Base-by-base conservation (phyloP, 331 rosid species). In the Erythrophleum ivorense region DNA sequence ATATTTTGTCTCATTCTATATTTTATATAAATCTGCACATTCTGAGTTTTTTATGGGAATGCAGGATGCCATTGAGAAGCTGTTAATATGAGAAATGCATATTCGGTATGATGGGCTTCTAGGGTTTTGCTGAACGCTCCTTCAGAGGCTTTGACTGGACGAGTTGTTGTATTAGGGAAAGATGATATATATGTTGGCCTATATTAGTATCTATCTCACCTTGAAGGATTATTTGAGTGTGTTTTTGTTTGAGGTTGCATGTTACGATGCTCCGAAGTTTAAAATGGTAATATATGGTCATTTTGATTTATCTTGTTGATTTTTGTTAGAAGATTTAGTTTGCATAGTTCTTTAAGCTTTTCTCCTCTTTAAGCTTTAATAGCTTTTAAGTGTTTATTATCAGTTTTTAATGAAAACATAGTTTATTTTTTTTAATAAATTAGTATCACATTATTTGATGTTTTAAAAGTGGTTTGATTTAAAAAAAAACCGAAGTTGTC, bases 31-130 rank as follows among this genome's bases (percentile, higher is more conserved):
- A 63, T 2, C 3, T 73, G 46, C 34, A 40, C n/a, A 57, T 78
- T 80, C 80, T 82, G 70, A 83, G 12, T 21, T 45, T 74, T 57
- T 57, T 74, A 9, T 41, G 59, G 67, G 75, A 49, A 41, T 86
- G 79, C 84, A 92, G 97, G 93, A 92, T 81, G 97, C 97, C n/a
- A 92, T 90, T 62, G 97, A 92, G 81, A 92, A 85, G 83, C 94
- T 94, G 70, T 84, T 94, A 54, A 93, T 93, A 76, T 91, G 88
- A 90, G 53, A 59, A 33, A 13, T 67, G 57, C 46, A 72, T 18
- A 72, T 83, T 90, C 89, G 87, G 92, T 85, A 86, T 91, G 95
- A 92, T 71, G 87, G 91, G 95, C 92, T 92, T 86, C 89, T 78
- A 81, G 80, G 76, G 69, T 86, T 80, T 34, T 77, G 78, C 75